Conservation (phyloP, 2,329 filamentous ascomycete species). For the Stachybotrys echinatus region DNA sequence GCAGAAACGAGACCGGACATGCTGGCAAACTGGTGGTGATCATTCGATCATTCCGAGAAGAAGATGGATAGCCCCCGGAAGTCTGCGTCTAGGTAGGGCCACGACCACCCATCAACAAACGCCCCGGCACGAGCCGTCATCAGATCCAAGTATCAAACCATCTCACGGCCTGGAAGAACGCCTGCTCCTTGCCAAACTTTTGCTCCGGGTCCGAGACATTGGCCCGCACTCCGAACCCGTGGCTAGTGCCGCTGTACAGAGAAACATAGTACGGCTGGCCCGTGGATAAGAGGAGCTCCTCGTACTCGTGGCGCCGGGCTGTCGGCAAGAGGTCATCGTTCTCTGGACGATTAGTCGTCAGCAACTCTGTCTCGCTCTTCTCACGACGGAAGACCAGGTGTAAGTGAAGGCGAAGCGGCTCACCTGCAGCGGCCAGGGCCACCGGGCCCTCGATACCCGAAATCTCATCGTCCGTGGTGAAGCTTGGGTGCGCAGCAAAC, state of each 20-base stretch:
- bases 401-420: constrained; percentile 7
- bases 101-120: too few relatives aligned
- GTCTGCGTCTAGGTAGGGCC: too few relatives aligned
- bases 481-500: constrained; percentile 57
- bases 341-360: constrained; percentile 25
- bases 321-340: constrained; percentile 48
- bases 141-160: constrained; percentile 62
- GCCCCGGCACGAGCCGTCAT: too few relatives aligned
- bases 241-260: constrained; percentile 60
- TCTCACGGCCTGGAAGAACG: constrained; percentile 65
- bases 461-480: constrained; percentile 51
- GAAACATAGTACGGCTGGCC: constrained; percentile 55
- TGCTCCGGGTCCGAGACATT: constrained; percentile 46
- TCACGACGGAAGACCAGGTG: neutral
- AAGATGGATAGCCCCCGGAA: too few relatives aligned
- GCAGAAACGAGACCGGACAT: too few relatives aligned
- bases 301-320: constrained; percentile 43
- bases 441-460: constrained; percentile 44
- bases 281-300: constrained; percentile 46
- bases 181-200: constrained; percentile 68
- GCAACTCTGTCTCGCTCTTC: neutral
- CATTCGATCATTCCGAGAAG: too few relatives aligned
- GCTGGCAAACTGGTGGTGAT: too few relatives aligned
- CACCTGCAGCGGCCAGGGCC: constrained; percentile 53
- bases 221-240: constrained; percentile 66